Evolutionary conservation across 176 grass and related monocot genomes (phyloP).

Genomic region (Echinochloa phyllopogon): DNA sequence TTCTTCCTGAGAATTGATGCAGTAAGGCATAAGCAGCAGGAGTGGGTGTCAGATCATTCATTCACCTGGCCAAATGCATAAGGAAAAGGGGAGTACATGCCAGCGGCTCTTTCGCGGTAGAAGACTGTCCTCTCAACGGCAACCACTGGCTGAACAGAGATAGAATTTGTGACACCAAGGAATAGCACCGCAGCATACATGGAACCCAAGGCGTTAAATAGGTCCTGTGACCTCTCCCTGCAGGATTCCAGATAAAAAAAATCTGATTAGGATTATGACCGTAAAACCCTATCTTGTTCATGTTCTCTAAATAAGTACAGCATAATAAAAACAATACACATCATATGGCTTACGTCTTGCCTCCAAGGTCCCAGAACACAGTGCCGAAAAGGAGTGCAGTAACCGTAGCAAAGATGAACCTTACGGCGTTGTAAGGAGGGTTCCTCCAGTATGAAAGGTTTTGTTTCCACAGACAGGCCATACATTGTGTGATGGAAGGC

Average conservation of each 20-base stretch:
- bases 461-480: background rate
- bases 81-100: conserved; percentile 10
- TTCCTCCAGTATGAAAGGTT: background rate
- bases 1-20: no score
- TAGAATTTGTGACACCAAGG: background rate
- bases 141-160: conserved; percentile 12
- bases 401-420: background rate
- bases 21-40: no score
- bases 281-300: no score
- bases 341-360: background rate
- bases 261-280: background rate
- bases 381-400: background rate
- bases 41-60: no score
- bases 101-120: background rate
- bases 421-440: background rate
- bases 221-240: background rate
- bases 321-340: no score
- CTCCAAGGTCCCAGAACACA: background rate
- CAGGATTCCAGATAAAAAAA: background rate
- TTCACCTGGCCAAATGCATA: conserved; percentile 12
- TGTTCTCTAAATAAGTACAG: no score
- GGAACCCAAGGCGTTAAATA: background rate
- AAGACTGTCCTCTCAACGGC: conserved; percentile 3
- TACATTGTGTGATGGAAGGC: background rate
- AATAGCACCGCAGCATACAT: background rate